phyloP scores from a whole-genome alignment of 2,329 filamentous ascomycete genomes.

The Penicillium vulpinum region DNA sequence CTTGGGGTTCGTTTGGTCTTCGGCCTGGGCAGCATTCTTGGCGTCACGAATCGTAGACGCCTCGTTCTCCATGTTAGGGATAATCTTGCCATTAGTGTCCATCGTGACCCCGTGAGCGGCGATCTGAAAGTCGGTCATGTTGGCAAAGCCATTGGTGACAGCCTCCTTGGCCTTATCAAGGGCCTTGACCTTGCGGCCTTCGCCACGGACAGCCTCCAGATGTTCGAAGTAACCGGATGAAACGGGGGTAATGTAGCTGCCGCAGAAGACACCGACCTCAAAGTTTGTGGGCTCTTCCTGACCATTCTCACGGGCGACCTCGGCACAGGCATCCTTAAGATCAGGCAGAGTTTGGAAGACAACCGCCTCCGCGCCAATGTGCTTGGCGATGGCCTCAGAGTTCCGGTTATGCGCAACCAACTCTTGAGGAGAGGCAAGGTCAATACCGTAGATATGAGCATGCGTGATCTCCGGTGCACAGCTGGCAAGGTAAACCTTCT shows the following conservation, averaged over 20 bases:
- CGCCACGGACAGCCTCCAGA: conserved; percentile 69
- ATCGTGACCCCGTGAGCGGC: conserved; percentile 63
- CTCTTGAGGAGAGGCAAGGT: conserved; percentile 69
- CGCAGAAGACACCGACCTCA: conserved; percentile 90
- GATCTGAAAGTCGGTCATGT: conserved; percentile 61
- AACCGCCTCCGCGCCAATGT: conserved; percentile 73
- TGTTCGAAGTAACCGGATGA: conserved; percentile 79
- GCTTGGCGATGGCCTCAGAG: conserved; percentile 60
- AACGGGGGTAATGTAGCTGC: conserved; percentile 80
- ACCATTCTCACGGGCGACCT: conserved; percentile 60
- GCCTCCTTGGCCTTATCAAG: conserved; percentile 65
- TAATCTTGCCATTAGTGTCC: conserved; percentile 56
- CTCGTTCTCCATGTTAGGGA: conserved; percentile 45
- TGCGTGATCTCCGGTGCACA: conserved; percentile 81
- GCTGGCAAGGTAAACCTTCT: conserved; percentile 77
- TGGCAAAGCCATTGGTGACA: conserved; percentile 63
- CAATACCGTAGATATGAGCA: conserved; percentile 84
- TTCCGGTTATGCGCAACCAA: conserved; percentile 70
- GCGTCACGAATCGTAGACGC: background rate
- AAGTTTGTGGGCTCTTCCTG: conserved; percentile 63
- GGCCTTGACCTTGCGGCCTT: conserved; percentile 67
- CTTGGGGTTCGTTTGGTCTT: conserved; percentile 38
- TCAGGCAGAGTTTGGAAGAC: conserved; percentile 77
- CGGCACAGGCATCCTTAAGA: conserved; percentile 74
- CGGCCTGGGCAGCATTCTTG: background rate